Percentiles rank a stretch among this genome's conserved stretches.
Conservation (phyloP, 306 rosid species). For the Ormosia emarginata region DNA sequence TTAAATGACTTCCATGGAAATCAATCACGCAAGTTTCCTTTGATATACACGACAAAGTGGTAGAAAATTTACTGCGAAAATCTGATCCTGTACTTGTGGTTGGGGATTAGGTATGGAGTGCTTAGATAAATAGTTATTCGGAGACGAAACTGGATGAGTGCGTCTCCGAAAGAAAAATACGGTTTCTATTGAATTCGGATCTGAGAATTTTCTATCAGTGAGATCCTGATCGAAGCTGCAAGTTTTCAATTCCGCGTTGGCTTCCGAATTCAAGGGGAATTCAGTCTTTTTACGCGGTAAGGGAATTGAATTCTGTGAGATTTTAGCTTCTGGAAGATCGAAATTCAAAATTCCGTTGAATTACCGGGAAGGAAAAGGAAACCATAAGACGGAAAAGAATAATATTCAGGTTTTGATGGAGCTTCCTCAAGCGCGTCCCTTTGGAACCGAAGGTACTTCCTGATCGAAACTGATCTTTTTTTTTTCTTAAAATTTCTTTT, state of each 20-base stretch:
- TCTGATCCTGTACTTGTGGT: slow-evolving; percentile 9
- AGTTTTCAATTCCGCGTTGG: not conserved
- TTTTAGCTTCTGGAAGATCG: slow-evolving; percentile 1
- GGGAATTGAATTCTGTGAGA: slow-evolving; percentile 28
- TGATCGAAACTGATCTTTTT: not conserved
- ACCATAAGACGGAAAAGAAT: not conserved
- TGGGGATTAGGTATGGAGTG: not conserved
- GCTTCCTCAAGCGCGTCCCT: slow-evolving; percentile 80
- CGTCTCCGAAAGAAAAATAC: slow-evolving; percentile 33
- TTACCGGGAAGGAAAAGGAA: not conserved
- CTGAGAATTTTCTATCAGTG: slow-evolving; percentile 18
- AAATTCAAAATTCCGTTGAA: slow-evolving; percentile 31
- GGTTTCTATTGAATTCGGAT: slow-evolving; percentile 37
- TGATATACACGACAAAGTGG: not conserved
- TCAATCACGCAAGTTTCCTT: not conserved
- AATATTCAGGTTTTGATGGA: slow-evolving; percentile 55
- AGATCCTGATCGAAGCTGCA: slow-evolving; percentile 13
- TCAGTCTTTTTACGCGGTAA: not conserved
- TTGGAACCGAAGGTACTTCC: slow-evolving; percentile 66
- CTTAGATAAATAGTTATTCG: not conserved
- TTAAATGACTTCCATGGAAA: not conserved
- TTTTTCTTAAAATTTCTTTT: not conserved
- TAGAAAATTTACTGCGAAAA: not conserved
- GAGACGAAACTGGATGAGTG: slow-evolving; percentile 41
- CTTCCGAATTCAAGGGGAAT: slow-evolving; percentile 16